Percentiles rank a stretch among this genome's conserved stretches.
Conservation (phyloP, 2,329 filamentous ascomycete species). For the Alternaria sp. region DNA sequence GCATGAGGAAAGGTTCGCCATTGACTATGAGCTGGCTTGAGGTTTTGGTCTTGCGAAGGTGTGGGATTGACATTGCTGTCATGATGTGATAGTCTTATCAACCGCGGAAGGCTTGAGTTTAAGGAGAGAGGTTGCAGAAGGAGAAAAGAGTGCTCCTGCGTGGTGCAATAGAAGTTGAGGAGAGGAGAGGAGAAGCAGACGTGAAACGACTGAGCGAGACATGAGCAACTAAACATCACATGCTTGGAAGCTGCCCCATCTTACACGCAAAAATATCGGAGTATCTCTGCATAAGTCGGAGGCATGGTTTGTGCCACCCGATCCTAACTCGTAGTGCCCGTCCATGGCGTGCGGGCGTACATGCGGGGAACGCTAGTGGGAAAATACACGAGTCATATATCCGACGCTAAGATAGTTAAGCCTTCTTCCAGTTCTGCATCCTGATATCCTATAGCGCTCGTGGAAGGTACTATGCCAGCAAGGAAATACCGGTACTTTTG, state of each 20-base stretch:
- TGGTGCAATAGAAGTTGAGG: not conserved
- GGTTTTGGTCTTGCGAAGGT: conserved; percentile 17
- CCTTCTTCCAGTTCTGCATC: not conserved
- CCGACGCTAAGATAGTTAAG: not conserved
- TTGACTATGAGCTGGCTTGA: conserved; percentile 9
- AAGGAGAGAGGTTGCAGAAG: not conserved
- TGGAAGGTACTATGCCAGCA: no score
- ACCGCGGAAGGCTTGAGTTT: not conserved
- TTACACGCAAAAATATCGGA: not conserved
- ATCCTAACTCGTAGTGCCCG: not conserved
- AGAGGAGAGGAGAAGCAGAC: not conserved
- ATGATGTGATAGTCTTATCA: not conserved
- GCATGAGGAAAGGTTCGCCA: conserved; percentile 10
- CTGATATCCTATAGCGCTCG: no score
- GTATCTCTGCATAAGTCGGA: not conserved
- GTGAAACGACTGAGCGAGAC: not conserved
- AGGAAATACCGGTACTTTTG: no score
- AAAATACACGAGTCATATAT: not conserved
- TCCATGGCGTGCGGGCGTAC: not conserved
- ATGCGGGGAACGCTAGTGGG: not conserved
- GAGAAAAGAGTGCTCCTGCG: not conserved
- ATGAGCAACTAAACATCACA: not conserved
- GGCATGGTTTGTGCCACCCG: not conserved
- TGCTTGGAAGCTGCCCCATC: not conserved
- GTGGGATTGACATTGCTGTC: conserved; percentile 10